Evolutionary conservation across 306 rosid genomes (phyloP).

Genomic region (Hylodesmum podocarpum): DNA sequence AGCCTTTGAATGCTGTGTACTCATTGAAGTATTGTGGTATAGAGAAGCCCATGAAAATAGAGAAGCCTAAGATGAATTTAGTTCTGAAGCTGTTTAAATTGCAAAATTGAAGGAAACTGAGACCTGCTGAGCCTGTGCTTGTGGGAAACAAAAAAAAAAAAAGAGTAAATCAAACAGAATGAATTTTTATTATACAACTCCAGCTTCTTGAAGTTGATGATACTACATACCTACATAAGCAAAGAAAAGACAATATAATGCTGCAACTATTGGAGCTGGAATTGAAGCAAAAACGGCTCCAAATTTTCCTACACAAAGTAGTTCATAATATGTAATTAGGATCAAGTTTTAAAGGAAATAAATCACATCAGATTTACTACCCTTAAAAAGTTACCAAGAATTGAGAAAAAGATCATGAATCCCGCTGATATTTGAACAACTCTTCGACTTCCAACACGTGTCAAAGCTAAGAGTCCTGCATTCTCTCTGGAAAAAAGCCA

Average conservation of each 20-base stretch:
- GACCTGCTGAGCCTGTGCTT: constrained; percentile 89
- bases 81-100: constrained; percentile 85
- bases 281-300: constrained; percentile 98
- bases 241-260: constrained; percentile 89
- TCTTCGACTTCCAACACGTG: constrained; percentile 96
- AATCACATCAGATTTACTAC: background rate
- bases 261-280: constrained; percentile 88
- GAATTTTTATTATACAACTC: background rate
- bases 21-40: constrained; percentile 95
- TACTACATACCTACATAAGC: constrained; percentile 85
- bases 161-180: background rate
- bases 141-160: background rate
- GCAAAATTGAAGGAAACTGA: constrained; percentile 87
- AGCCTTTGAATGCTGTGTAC: constrained; percentile 78
- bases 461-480: constrained; percentile 90
- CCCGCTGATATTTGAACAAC: constrained; percentile 94
- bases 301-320: constrained; percentile 65
- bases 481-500: constrained; percentile 59
- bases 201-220: constrained; percentile 16
- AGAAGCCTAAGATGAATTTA: constrained; percentile 82
- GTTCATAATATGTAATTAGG: background rate
- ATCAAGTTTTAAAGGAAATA: constrained; percentile 11
- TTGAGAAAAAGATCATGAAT: constrained; percentile 96
- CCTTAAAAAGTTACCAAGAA: constrained; percentile 56
- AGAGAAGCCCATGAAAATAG: constrained; percentile 86